phyloP scores from a whole-genome alignment of 331 rosid species.

The Malus hybrid region DNA sequence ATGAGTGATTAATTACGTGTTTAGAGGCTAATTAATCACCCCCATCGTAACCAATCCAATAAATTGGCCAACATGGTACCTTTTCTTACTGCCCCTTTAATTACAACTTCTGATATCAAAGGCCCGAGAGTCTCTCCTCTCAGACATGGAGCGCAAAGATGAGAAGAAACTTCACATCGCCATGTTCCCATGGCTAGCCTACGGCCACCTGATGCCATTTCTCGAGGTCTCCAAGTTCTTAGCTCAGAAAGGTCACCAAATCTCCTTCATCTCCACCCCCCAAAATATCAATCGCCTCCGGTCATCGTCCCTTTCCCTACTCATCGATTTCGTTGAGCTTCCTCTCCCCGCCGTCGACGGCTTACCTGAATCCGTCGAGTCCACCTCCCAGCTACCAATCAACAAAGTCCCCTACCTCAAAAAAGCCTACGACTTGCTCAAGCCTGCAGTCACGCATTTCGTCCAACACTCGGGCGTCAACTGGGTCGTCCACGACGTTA shows the following conservation, averaged over 20 bases:
- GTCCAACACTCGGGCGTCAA: background rate
- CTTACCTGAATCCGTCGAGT: slow-evolving; percentile 15
- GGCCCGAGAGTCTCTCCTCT: too few species aligned
- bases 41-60: too few species aligned
- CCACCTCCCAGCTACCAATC: slow-evolving; percentile 20
- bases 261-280: slow-evolving; percentile 18
- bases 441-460: too few species aligned
- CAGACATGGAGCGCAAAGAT: background rate
- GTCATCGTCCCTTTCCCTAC: background rate
- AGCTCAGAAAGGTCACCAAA: slow-evolving; percentile 17
- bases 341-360: slow-evolving; percentile 12
- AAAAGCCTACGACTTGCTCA: background rate
- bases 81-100: too few species aligned
- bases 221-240: slow-evolving; percentile 8
- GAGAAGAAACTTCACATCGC: slow-evolving; percentile 10
- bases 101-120: too few species aligned
- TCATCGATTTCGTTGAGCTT: slow-evolving; percentile 5
- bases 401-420: slow-evolving; percentile 20
- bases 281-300: slow-evolving; percentile 12
- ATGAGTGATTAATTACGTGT: too few species aligned
- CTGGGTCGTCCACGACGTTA: slow-evolving; percentile 20
- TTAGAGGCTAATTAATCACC: too few species aligned
- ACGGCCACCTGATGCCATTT: too few species aligned
- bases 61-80: too few species aligned
- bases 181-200: background rate